Evolutionary conservation across 805 yeast species (phyloP).

Genomic region (Hanseniaspora thailandica): DNA sequence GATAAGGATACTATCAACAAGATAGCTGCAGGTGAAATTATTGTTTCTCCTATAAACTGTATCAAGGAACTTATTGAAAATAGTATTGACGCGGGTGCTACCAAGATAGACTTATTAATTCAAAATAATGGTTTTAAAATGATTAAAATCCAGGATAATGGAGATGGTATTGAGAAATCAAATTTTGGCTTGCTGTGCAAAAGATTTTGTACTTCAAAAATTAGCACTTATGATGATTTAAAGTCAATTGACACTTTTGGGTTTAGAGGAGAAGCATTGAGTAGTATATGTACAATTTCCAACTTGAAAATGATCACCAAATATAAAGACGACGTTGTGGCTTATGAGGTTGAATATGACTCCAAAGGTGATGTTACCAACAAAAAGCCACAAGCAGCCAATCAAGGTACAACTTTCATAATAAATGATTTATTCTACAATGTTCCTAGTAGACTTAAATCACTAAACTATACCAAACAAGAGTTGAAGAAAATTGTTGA

Average conservation of each 20-base stretch:
- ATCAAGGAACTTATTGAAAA: constrained; percentile 87
- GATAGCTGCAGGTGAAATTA: constrained; percentile 96
- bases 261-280: constrained; percentile 92
- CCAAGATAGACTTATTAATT: constrained; percentile 63
- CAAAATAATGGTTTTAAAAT: constrained; percentile 86
- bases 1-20: constrained; percentile 67
- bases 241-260: constrained; percentile 68
- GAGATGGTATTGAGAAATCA: constrained; percentile 60
- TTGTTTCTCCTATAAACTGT: constrained; percentile 88
- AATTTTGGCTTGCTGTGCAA: constrained; percentile 77
- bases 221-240: constrained; percentile 64
- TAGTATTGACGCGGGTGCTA: constrained; percentile 73
- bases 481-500: constrained; percentile 71
- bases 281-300: constrained; percentile 83
- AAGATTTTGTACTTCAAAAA: constrained; percentile 84
- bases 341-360: constrained; percentile 13
- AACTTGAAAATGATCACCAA: constrained; percentile 72
- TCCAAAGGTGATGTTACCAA: constrained; percentile 37
- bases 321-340: constrained; percentile 35
- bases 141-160: constrained; percentile 82
- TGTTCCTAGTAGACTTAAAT: constrained; percentile 61
- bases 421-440: constrained; percentile 89
- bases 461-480: constrained; percentile 49
- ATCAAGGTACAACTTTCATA: constrained; percentile 67
- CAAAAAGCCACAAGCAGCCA: constrained; percentile 75